Percentiles rank a stretch among this genome's conserved stretches.
Conservation (phyloP, 2,329 filamentous ascomycete species). For the Coleophoma crateriformis region DNA sequence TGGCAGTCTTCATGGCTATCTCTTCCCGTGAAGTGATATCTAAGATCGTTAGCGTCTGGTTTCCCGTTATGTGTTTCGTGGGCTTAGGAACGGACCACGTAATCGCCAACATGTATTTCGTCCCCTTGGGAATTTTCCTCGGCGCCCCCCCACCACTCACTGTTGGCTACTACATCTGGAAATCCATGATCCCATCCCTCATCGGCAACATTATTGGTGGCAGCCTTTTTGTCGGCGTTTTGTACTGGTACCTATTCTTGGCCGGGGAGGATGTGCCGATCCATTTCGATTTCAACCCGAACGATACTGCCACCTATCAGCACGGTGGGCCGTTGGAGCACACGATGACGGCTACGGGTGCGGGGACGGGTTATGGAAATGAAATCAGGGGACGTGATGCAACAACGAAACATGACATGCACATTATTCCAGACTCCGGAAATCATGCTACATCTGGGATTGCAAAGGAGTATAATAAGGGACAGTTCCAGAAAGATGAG, state of each 20-base stretch:
- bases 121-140: slow-evolving; percentile 44
- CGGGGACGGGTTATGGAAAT: slow-evolving; percentile 9
- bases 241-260: slow-evolving; percentile 43
- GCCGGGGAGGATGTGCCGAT: slow-evolving; percentile 20
- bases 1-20: slow-evolving; percentile 42
- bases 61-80: slow-evolving; percentile 49
- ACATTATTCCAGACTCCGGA: slow-evolving; percentile 10
- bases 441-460: slow-evolving; percentile 11
- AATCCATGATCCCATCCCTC: slow-evolving; percentile 46
- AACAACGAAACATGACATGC: neutral
- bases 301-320: slow-evolving; percentile 14
- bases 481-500: slow-evolving; percentile 8
- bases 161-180: slow-evolving; percentile 50
- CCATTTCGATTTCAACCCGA: slow-evolving; percentile 15
- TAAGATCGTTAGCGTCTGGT: slow-evolving; percentile 52
- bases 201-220: slow-evolving; percentile 51
- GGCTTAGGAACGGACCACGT: slow-evolving; percentile 49
- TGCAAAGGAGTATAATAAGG: slow-evolving; percentile 12
- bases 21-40: slow-evolving; percentile 44
- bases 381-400: neutral
- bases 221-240: slow-evolving; percentile 42
- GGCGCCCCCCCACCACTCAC: slow-evolving; percentile 34
- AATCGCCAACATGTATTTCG: slow-evolving; percentile 50
- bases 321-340: slow-evolving; percentile 12
- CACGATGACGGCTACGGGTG: slow-evolving; percentile 8